phyloP scores from a whole-genome alignment of 768 basidiomycete genomes.

The Auricularia sp. region DNA sequence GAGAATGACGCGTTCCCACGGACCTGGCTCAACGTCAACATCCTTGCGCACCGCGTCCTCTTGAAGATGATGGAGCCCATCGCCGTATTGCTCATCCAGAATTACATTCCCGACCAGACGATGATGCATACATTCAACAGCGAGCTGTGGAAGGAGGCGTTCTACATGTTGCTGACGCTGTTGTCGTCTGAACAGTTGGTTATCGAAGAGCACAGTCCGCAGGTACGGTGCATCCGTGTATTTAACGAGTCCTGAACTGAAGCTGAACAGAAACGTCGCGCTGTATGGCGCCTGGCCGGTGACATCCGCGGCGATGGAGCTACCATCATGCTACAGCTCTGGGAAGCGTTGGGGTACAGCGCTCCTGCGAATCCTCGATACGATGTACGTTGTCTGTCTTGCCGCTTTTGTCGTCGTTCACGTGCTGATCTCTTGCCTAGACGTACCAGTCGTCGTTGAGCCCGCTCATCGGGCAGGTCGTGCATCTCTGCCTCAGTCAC shows the following conservation, averaged over 20 bases:
- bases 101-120: slow-evolving; percentile 69
- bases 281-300: slow-evolving; percentile 92
- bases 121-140: slow-evolving; percentile 59
- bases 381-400: slow-evolving; percentile 48
- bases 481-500: slow-evolving; percentile 88
- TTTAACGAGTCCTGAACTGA: no score
- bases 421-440: slow-evolving; percentile 28
- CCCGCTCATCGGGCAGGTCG: slow-evolving; percentile 78
- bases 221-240: no score
- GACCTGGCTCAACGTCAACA: slow-evolving; percentile 86
- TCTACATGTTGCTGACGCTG: slow-evolving; percentile 74
- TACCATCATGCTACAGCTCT: slow-evolving; percentile 62
- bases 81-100: slow-evolving; percentile 60
- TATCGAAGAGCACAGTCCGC: slow-evolving; percentile 91
- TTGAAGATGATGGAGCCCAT: slow-evolving; percentile 84
- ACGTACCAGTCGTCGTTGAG: slow-evolving; percentile 80
- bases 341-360: slow-evolving; percentile 73
- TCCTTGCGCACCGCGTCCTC: slow-evolving; percentile 78
- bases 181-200: slow-evolving; percentile 84
- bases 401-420: slow-evolving; percentile 3
- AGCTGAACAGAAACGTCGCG: slow-evolving; percentile 80
- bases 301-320: slow-evolving; percentile 92
- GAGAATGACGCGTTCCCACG: slow-evolving; percentile 81
- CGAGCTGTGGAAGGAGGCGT: slow-evolving; percentile 69
- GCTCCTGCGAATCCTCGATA: slow-evolving; percentile 44